Percentiles rank a stretch among this genome's conserved stretches.
Conservation (phyloP, 345 rosid genomes). For the Hevea brasiliensis region DNA sequence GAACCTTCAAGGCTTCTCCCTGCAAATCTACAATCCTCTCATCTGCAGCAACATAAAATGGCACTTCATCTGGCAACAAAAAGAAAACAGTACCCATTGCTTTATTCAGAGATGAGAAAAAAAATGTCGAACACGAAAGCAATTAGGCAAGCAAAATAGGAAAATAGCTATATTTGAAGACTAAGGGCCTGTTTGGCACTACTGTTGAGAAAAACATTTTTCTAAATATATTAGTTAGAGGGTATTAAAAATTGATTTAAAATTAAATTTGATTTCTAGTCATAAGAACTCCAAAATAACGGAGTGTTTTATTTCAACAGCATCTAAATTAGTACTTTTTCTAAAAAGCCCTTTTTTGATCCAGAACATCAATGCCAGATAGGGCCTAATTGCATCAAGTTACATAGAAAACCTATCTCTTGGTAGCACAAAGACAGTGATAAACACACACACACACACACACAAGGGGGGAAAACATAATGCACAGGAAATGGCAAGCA, state of each 20-base stretch:
- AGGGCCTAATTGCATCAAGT: not conserved
- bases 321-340: too few relatives aligned
- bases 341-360: too few relatives aligned
- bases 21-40: conserved; percentile 73
- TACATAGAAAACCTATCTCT: not conserved
- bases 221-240: too few relatives aligned
- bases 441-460: too few relatives aligned
- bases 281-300: too few relatives aligned
- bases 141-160: not conserved
- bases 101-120: not conserved
- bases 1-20: conserved; percentile 68
- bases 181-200: too few relatives aligned
- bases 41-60: conserved; percentile 54
- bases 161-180: not conserved
- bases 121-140: not conserved
- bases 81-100: not conserved
- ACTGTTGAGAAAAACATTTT: too few relatives aligned
- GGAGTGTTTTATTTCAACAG: too few relatives aligned
- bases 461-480: not conserved
- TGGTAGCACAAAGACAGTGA: not conserved
- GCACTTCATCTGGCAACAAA: conserved; percentile 55
- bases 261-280: too few relatives aligned
- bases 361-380: too few relatives aligned
- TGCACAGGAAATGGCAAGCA: not conserved
- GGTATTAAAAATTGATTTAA: too few relatives aligned